Percentiles rank a stretch among this genome's conserved stretches.
These are phyloP conservation scores for Irpex sp. DNA, from an alignment of 1,284 basidiomycete genomes.

Conservation along the genomic window DNA sequence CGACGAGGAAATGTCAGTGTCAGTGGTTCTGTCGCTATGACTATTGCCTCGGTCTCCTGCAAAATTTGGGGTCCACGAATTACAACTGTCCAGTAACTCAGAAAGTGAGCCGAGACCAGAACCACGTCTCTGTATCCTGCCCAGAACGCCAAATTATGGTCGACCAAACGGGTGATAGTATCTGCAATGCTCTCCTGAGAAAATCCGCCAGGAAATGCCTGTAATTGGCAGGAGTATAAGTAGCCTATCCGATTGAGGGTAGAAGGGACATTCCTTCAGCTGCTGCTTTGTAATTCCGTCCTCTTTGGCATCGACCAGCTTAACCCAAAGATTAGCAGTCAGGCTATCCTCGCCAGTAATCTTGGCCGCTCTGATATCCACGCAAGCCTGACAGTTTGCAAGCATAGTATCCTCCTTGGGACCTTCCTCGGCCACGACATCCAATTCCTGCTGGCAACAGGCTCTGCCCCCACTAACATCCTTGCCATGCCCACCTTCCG, in stretches of 20 bases:
- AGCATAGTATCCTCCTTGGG: slow-evolving; percentile 16
- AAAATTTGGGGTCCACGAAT: slow-evolving; percentile 24
- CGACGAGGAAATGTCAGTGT: slow-evolving; percentile 58
- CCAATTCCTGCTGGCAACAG: slow-evolving; percentile 40
- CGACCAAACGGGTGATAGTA: slow-evolving; percentile 37
- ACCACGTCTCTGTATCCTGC: slow-evolving; percentile 54
- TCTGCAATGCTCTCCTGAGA: background rate
- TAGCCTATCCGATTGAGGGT: background rate
- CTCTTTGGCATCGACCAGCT: slow-evolving; percentile 37
- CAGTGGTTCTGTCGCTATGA: background rate
- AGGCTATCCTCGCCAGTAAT: background rate
- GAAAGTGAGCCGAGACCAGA: slow-evolving; percentile 45
- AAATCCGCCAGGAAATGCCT: background rate
- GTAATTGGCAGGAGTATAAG: background rate
- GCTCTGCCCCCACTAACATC: slow-evolving; percentile 41
- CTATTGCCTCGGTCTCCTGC: background rate
- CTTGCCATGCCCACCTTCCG: slow-evolving; percentile 40
- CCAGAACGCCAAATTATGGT: slow-evolving; percentile 52
- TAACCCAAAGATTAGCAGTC: slow-evolving; percentile 13
- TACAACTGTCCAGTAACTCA: slow-evolving; percentile 56
- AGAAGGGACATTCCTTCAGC: slow-evolving; percentile 37
- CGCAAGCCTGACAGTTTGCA: slow-evolving; percentile 57
- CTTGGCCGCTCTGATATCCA: slow-evolving; percentile 40
- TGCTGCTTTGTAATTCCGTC: slow-evolving; percentile 45
- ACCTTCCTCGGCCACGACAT: slow-evolving; percentile 24